A percentile compares a stretch with the other conserved stretches of the same genome.
Conservation (phyloP, 306 rosid species). For the Pterocarpus santalinus region DNA sequence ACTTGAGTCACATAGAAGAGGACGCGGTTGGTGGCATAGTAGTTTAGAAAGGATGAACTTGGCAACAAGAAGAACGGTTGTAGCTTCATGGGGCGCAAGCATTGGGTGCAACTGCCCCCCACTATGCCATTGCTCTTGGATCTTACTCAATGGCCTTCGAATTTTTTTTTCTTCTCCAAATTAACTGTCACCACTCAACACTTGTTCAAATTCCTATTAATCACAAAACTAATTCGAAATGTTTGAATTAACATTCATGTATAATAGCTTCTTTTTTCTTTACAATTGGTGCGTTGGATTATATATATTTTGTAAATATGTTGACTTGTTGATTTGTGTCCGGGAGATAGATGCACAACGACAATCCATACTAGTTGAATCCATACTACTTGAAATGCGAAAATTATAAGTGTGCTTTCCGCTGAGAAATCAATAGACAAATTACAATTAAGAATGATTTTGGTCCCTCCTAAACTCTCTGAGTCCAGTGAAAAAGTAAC, state of each 20-base stretch:
- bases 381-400: slow-evolving; percentile 5
- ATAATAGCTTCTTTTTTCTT: neutral
- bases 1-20: slow-evolving; percentile 39
- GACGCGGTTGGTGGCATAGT: slow-evolving; percentile 33
- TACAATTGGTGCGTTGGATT: neutral
- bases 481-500: slow-evolving; percentile 1
- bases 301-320: neutral
- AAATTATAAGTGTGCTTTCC: neutral
- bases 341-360: neutral
- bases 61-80: slow-evolving; percentile 57
- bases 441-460: neutral
- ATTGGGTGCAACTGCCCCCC: slow-evolving; percentile 50
- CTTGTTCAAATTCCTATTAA: neutral
- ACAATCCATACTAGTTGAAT: neutral
- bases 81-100: slow-evolving; percentile 45
- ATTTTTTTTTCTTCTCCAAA: slow-evolving; percentile 22
- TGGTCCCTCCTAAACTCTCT: slow-evolving; percentile 26
- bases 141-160: neutral
- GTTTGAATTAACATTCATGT: neutral
- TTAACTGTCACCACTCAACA: slow-evolving; percentile 37
- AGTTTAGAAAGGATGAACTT: slow-evolving; percentile 31
- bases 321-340: neutral
- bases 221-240: neutral
- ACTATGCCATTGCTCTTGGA: slow-evolving; percentile 32
- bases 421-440: neutral